Conservation (phyloP, 1,284 basidiomycete genomes). For the Ceratobasidium theobromae region DNA sequence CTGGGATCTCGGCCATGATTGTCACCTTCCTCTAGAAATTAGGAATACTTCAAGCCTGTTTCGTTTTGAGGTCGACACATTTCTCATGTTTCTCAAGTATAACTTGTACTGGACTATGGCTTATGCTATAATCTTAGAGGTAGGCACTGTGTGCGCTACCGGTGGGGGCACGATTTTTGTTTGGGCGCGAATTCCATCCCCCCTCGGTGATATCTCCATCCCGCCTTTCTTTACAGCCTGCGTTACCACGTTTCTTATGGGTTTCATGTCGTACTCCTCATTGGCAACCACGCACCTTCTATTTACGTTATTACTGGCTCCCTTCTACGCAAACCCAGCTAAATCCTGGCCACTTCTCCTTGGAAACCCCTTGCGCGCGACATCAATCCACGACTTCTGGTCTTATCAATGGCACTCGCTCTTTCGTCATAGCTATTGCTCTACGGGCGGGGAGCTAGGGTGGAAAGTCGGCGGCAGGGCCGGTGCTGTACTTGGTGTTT, state of each 20-base stretch:
- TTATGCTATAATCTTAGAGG: neutral
- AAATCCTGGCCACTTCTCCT: conserved; percentile 25
- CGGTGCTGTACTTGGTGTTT: conserved; percentile 53
- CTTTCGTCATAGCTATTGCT: conserved; percentile 9
- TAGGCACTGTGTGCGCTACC: conserved; percentile 4
- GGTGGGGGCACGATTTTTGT: conserved; percentile 13
- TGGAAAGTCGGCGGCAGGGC: conserved; percentile 7
- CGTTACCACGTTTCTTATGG: neutral
- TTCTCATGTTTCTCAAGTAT: neutral
- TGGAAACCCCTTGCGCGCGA: neutral
- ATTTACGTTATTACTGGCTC: conserved; percentile 1
- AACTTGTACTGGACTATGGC: neutral
- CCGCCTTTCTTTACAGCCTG: conserved; percentile 10
- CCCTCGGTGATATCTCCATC: neutral
- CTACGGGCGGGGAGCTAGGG: conserved; percentile 14
- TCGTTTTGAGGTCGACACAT: conserved; percentile 8
- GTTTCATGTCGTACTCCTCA: neutral
- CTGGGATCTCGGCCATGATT: conserved; percentile 22
- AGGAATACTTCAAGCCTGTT: conserved; percentile 3
- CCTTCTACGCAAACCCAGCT: conserved; percentile 19
- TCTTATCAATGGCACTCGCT: conserved; percentile 26
- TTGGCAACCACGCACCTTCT: neutral
- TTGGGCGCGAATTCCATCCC: conserved; percentile 2
- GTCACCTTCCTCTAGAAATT: conserved; percentile 10
- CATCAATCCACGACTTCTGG: conserved; percentile 23